Evolutionary conservation across 768 basidiomycete species (phyloP), one percentile per base, ranked within the genome.

Genomic region (Tricholoma sp.): DNA sequence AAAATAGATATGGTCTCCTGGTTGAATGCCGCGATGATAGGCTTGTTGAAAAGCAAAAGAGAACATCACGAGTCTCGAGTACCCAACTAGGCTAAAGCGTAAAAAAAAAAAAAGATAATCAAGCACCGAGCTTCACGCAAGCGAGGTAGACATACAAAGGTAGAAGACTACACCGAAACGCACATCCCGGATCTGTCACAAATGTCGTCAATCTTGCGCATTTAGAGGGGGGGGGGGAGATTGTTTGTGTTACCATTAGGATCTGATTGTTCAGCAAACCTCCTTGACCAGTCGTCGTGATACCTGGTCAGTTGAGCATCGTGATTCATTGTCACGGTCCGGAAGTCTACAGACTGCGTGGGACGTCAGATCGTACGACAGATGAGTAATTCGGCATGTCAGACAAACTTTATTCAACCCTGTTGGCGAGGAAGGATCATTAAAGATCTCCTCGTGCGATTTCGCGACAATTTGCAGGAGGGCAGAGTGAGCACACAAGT

Each of bases 1-100:
- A 59, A 91, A 84, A 68, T 88, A 87, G 19, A 89, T 65, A 16
- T 82, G 70, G 67, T 90, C 88, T 1, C 78, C 79, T 1, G 76
- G 69, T 59, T 83, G 76, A 27, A 89, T 79, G 0, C 88, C 87
- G 7, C 86, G 81, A 61, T 85, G 81, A 69, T 83, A 90, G 1
- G 89, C 89, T 62, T 91, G 86, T 61, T 92, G 89, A 72, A 91
- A 91, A 4, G 88, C 89, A 63, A 92, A 91, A 0, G 90, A 91
- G 65, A 82, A 90, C 88, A 91, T 89, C 50, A 92, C 90, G 10
- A 92, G 81, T 14, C 90, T 79, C 34, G 88, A 88, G 64, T 91
- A 92, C 27, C 76, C 82, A 57, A 87, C 85, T 43, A 89, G 77
- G 78, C 89, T 91, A 55, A 1, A 32, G 34, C 24, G 21, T 1